Base-by-base conservation (phyloP, 2,329 filamentous ascomycete species). In the Didymella pinodella region DNA sequence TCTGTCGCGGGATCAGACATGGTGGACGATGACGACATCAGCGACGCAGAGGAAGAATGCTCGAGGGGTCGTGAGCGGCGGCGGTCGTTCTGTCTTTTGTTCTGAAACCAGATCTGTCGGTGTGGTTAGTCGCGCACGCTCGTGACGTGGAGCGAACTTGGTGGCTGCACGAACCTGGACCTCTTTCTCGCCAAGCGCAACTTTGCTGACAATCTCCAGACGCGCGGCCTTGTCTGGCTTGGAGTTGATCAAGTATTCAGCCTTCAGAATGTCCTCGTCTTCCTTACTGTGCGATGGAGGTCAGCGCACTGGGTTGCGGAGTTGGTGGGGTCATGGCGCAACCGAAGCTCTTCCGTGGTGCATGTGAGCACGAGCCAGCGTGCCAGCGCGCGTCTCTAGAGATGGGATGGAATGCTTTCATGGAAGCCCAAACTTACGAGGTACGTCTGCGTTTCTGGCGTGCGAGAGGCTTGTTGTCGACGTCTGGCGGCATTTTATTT, bases 61-160 rank as follows among this genome's bases (percentile, higher is more conserved):
- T 76, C 72, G 36, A 96, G 84, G 46, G 93, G 93, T 67, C 91
- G 90, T 54, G 92, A 92, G 81, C 94, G 96, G 66, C 94, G 87
- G 69, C 94, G 87, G 76, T 96, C 92, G 78, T 96, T 97, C 77
- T 98, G 94, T 29, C 63, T 54, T 53, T 62, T 59, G 46, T 97
- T 97, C 74, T 97, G 94, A 79, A 97, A 97, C 94, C 94, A 98
- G 69, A 97, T 97, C 94, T 97, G 67, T 43, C 44, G 36, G 58
- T 43, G 57, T 70, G 67, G 66, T 67, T 61, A 58, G 62, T 55
- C 64, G 64, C 73, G 64, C 64, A 48, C 61, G 59, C 63, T 62
- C 59, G 67, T 69, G 69, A 74, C 70, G 65, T 67, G 64, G 61
- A 62, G 51, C 36, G 59, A 57, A 61, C 45, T 63, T 49, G 51